phyloP scores from a whole-genome alignment of 345 rosid genomes.

The Rhizophora apiculata region DNA sequence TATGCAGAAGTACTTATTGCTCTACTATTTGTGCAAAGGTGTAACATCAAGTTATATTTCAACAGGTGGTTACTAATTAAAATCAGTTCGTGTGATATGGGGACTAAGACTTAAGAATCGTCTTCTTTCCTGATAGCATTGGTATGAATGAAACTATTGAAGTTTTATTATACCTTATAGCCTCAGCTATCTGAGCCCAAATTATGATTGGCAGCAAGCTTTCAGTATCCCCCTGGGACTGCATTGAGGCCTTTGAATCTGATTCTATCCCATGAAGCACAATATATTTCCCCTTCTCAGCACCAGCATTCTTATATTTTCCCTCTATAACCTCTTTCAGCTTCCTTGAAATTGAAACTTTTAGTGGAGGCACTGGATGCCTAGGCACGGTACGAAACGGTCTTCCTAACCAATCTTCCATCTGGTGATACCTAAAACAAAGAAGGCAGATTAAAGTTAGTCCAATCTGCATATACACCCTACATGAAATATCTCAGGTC shows the following conservation, averaged over 20 bases:
- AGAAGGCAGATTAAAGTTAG: not conserved
- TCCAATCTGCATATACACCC: no score
- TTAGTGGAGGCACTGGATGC: constrained; percentile 57
- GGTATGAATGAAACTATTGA: not conserved
- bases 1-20: no score
- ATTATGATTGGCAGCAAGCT: constrained; percentile 65
- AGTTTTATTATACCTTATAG: constrained; percentile 46
- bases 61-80: no score
- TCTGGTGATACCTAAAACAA: constrained; percentile 69
- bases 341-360: constrained; percentile 75
- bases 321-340: constrained; percentile 68
- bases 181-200: constrained; percentile 65
- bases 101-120: no score
- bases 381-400: constrained; percentile 79
- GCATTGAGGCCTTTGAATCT: constrained; percentile 96
- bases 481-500: not conserved
- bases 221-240: constrained; percentile 73
- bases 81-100: no score
- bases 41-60: no score
- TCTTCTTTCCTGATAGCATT: no score
- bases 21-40: no score
- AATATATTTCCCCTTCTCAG: constrained; percentile 67
- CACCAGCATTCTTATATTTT: constrained; percentile 69
- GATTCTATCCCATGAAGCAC: constrained; percentile 92
- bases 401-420: constrained; percentile 82